Base-by-base conservation (phyloP, 441 rosid genomes). In the Euphorbia celastroides region DNA sequence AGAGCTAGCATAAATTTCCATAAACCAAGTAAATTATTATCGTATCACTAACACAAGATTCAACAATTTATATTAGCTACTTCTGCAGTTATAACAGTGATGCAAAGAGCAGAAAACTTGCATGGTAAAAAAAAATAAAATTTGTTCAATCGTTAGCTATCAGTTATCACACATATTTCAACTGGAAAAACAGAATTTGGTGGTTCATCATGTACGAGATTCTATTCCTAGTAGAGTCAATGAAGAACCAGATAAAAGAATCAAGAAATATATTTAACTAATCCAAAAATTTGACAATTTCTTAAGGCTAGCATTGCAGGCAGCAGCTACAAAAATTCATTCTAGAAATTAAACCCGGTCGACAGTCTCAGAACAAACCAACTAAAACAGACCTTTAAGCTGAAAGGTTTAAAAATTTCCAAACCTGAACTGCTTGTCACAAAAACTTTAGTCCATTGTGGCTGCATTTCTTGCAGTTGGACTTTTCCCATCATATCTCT, bases 401-500 rank as follows among this genome's bases (percentile, higher is more conserved):
- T 62, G n/a, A 30, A 27, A 34, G 17, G 44, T 26, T 44, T 25
- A 42, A 19, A 44, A 44, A 44, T 44, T 19, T 44, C 50, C 56
- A 57, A 69, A 55, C 61, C 66, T 52, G 55, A 64, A 34, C 17
- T 28, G 68, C 57, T 65, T 57, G 62, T 27, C 30, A 12, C 60
- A n/a, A 59, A 41, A 42, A 34, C 64, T 71, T 82, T 75, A 84
- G 70, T 75, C 86, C 59, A 32, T 72, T 17, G 14, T 26, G 52
- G 82, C 76, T 32, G 70, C 60, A 74, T 76, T 65, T 55, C 74
- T 70, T 14, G 79, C 52, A 54, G 68, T 59, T 20, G 75, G 55
- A 30, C 30, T 77, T 69, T 72, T 80, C 65, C 80, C 75, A 4
- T 62, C 70, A 55, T 82, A 82, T 67, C 70, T 78, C 88, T 80